Conservation (phyloP, 2,329 filamentous ascomycete species). For the Phyllosticta citribraziliensis region DNA sequence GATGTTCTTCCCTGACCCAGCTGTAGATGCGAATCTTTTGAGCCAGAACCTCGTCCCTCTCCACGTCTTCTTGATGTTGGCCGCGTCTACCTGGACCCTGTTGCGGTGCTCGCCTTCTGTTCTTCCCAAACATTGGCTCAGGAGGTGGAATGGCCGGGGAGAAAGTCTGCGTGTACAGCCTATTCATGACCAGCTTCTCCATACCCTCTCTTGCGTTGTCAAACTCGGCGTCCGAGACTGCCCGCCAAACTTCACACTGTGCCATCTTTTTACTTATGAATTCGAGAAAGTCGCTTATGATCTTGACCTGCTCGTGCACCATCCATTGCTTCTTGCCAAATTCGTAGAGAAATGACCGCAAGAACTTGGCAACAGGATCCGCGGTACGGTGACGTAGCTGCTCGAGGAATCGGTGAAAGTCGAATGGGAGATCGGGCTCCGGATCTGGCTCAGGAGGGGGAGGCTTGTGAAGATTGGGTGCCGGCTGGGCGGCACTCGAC, state of each 20-base stretch:
- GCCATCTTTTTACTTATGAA: constrained; percentile 99
- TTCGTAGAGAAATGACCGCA: constrained; percentile 87
- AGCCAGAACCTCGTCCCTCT: constrained; percentile 87
- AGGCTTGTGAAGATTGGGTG: constrained; percentile 44
- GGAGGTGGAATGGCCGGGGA: constrained; percentile 83
- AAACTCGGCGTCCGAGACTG: constrained; percentile 92
- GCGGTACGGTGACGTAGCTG: constrained; percentile 92
- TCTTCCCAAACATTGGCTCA: constrained; percentile 47
- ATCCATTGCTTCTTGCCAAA: constrained; percentile 99
- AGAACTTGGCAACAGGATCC: constrained; percentile 92
- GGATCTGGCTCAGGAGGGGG: constrained; percentile 45
- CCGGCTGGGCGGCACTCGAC: constrained; percentile 12
- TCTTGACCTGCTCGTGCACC: constrained; percentile 99
- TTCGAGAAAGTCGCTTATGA: constrained; percentile 88
- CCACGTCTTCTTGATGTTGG: constrained; percentile 96
- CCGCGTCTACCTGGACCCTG: constrained; percentile 76
- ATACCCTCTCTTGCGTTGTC: constrained; percentile 97
- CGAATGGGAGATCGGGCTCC: constrained; percentile 81
- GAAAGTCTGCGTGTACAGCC: constrained; percentile 90
- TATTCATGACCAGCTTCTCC: constrained; percentile 99
- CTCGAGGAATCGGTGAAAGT: constrained; percentile 94
- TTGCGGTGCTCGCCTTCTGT: constrained; percentile 38
- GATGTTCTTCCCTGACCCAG: constrained; percentile 86
- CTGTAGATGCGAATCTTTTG: constrained; percentile 97
- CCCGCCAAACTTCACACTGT: constrained; percentile 90